phyloP scores from a whole-genome alignment of 2,329 filamentous ascomycete genomes.

The Lojkania enalia region DNA sequence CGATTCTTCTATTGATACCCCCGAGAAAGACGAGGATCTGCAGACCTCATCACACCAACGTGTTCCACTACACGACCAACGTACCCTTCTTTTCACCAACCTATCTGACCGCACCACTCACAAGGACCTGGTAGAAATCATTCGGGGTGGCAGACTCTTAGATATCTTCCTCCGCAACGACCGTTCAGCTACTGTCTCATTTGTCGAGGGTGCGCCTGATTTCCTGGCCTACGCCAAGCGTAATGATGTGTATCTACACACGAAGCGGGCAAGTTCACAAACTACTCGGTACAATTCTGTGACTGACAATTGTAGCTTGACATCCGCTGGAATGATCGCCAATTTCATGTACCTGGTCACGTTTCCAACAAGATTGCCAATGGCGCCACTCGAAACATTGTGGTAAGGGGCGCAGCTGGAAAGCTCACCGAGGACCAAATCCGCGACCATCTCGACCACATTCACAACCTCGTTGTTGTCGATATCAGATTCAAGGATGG shows the following conservation, averaged over 20 bases:
- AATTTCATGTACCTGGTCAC: conserved; percentile 67
- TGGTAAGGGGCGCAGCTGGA: conserved; percentile 63
- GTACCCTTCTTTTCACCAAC: conserved; percentile 66
- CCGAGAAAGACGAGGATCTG: conserved; percentile 22
- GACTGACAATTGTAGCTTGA: conserved; percentile 57
- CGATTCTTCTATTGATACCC: conserved; percentile 20
- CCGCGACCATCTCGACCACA: conserved; percentile 76
- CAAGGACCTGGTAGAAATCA: conserved; percentile 63
- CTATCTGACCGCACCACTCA: conserved; percentile 66
- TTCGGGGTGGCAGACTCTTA: conserved; percentile 72
- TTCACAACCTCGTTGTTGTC: conserved; percentile 75
- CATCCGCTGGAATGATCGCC: conserved; percentile 70
- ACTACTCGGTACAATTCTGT: not conserved
- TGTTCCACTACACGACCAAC: conserved; percentile 41
- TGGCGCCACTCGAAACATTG: conserved; percentile 74
- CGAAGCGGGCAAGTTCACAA: conserved; percentile 61
- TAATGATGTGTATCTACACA: conserved; percentile 69
- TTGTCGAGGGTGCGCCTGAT: conserved; percentile 61
- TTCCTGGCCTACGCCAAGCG: conserved; percentile 68
- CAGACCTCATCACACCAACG: conserved; percentile 12
- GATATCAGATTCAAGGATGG: conserved; percentile 61
- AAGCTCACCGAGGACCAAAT: conserved; percentile 66
- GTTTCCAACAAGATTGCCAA: conserved; percentile 64
- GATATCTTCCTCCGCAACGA: conserved; percentile 69
- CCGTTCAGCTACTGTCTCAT: conserved; percentile 67